Evolutionary conservation across 345 rosid species (phyloP), one percentile per base, ranked within the genome.

Genomic region (Populus euphratica): DNA sequence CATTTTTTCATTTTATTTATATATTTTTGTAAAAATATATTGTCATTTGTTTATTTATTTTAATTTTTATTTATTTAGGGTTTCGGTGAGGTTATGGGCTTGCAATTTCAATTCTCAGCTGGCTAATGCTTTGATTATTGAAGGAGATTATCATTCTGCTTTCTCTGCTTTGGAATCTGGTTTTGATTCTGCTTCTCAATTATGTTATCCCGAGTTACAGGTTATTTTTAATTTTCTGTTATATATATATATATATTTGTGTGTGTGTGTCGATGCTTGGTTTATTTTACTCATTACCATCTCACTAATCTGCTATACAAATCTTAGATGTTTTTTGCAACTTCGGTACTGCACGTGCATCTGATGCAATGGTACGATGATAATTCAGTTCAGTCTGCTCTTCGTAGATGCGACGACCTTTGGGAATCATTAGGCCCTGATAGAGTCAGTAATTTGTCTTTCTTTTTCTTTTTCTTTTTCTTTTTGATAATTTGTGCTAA

Each of bases 71-170:
- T 18, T 39, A 2, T 69, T 33, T 66, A 86, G 91, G 83, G 41
- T 89, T 43, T 85, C 91, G 16, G 87, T 85, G 70, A 82, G 81
- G 80, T 86, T 96, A 31, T 96, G 99, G 99, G 83, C 91, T 75
- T 93, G 97, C 89, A 96, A 96, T 80, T 93, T 96, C 92, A 92
- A 86, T 79, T 93, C 98, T 13, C 99, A 93, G 90, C 90, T 96
- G n/a, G 97, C 98, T 20, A 96, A 89, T 79, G 91, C 91, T 25
- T 89, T 91, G 71, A 84, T 96, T 52, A 87, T 89, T 64, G 93
- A 92, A 86, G 98, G 96, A 59, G 96, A 96, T 76, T 92, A 87
- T 74, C 86, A 84, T 44, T 82, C 87, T 73, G 89, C 98, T 18
- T 70, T 96, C 69, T 84, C 97, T 25, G 89, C 91, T 50, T 80